Percentiles rank a stretch among this genome's conserved stretches.
Conservation (phyloP, 257 asterid species). For the Solanum dulcamara region DNA sequence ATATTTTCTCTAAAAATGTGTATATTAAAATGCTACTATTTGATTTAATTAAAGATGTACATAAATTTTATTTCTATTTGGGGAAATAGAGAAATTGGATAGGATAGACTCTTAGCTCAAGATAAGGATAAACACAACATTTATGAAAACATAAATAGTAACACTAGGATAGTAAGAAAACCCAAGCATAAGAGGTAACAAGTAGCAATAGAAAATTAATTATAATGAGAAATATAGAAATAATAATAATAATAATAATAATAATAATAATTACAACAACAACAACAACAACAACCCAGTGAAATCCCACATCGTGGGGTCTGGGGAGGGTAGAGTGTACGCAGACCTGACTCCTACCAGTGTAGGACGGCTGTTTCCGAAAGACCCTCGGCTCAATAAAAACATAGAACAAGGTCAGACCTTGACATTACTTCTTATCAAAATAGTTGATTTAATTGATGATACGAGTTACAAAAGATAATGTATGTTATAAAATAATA, state of each 20-base stretch:
- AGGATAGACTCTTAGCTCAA: not conserved
- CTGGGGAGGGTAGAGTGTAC: too few relatives aligned
- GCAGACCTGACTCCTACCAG: too few relatives aligned
- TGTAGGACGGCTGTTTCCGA: too few relatives aligned
- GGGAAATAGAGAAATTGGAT: not conserved
- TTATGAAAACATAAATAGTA: not conserved
- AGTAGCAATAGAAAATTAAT: not conserved
- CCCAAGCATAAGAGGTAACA: not conserved
- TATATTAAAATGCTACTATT: not conserved
- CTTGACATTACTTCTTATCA: accelerated
- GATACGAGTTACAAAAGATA: not conserved
- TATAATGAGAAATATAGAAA: not conserved
- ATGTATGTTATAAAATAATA: too few relatives aligned
- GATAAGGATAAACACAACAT: not conserved
- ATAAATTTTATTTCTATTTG: not conserved
- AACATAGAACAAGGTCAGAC: too few relatives aligned
- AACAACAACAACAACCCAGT: too few relatives aligned
- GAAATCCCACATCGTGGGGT: too few relatives aligned
- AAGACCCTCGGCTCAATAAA: too few relatives aligned
- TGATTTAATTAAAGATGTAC: not conserved
- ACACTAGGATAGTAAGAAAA: not conserved
- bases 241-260: too few relatives aligned
- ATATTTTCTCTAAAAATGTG: not conserved
- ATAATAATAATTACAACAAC: too few relatives aligned
- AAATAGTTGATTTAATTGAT: not conserved